Base-by-base conservation (phyloP, 495 filamentous ascomycete species). In the Penicillium arizonense region DNA sequence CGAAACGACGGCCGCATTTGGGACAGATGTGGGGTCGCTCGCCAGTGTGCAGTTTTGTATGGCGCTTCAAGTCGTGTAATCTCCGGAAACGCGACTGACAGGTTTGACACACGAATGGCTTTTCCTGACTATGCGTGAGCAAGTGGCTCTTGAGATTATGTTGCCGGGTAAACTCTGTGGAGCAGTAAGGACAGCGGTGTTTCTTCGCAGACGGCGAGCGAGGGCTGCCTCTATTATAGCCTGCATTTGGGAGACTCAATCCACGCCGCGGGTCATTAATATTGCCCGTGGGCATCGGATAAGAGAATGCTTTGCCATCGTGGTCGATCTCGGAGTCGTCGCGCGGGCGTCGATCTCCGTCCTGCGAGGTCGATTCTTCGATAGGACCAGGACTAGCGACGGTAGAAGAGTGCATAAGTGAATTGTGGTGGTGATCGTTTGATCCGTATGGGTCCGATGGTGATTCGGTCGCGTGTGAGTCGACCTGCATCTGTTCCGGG, bases 91-190 rank as follows among this genome's bases (percentile, higher is more conserved):
- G 83, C 56, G 91, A 85, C 45, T 92, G 82, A 62, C 94, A 99
- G 18, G 87, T 89, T 50, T 88, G 82, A 62, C 94, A 99, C 20
- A 90, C 82, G 63, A 91, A 99, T 0, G 94, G 94, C 67, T 99
- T 99, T 69, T 97, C 95, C 71, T 99, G 94, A 58, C 93, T 96
- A 64, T 99, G 94, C 0, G 94, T 99, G 52, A 99, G 82, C 32
- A 99, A 82, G 74, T 99, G 94, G 55, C 90, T 96, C 70, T 99
- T 99, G n/a, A 99, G 82, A 57, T 99, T 99, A 65, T 99, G 94
- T 64, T 97, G 95, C 9, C 94, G 82, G 9, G 94, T 99, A 61
- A 99, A 99, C 61, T 95, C 93, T 7, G 95, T 96, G 4, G 89
- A 79, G 75, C 94, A 99, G 69, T 96, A 96, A 3, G 88, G 91